Conservation (phyloP, 2,329 filamentous ascomycete species). For the Monosporascus ibericus region DNA sequence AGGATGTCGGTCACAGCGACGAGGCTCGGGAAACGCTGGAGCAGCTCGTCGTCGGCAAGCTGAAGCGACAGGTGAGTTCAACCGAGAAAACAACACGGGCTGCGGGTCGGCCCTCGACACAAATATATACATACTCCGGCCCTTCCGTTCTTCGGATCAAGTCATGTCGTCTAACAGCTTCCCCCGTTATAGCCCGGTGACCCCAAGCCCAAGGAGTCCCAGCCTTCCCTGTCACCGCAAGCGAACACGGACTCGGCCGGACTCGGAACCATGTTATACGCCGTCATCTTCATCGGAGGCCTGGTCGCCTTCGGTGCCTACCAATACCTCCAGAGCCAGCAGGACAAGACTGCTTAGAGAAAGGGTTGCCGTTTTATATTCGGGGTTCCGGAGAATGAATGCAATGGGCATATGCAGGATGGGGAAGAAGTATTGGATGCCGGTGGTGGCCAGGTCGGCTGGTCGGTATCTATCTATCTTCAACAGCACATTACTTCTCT, state of each 20-base stretch:
- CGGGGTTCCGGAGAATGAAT: too few species aligned
- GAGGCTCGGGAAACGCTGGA: conserved; percentile 93
- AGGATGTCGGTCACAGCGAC: conserved; percentile 98
- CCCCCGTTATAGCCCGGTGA: conserved; percentile 59
- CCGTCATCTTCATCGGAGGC: conserved; percentile 71
- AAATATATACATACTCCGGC: not conserved
- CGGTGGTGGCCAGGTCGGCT: too few species aligned
- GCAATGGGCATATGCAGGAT: too few species aligned
- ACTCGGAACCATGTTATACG: conserved; percentile 75
- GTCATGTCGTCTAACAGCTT: not conserved
- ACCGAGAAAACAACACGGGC: too few species aligned
- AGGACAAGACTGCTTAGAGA: conserved; percentile 23
- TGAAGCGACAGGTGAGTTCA: conserved; percentile 72
- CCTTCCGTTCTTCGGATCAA: not conserved
- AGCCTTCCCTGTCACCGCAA: conserved; percentile 41
- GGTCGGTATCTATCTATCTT: not conserved
- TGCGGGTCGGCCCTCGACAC: too few species aligned
- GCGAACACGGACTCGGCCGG: conserved; percentile 46
- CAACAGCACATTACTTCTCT: too few species aligned
- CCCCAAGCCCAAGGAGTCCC: conserved; percentile 62
- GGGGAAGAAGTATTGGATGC: too few species aligned
- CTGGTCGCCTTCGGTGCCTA: conserved; percentile 73
- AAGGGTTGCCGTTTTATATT: not conserved
- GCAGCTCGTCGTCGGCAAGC: conserved; percentile 62
- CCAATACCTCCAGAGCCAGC: conserved; percentile 70